Evolutionary conservation across 2,329 filamentous ascomycete species (phyloP).

Genomic region (Pyrenophora teres): DNA sequence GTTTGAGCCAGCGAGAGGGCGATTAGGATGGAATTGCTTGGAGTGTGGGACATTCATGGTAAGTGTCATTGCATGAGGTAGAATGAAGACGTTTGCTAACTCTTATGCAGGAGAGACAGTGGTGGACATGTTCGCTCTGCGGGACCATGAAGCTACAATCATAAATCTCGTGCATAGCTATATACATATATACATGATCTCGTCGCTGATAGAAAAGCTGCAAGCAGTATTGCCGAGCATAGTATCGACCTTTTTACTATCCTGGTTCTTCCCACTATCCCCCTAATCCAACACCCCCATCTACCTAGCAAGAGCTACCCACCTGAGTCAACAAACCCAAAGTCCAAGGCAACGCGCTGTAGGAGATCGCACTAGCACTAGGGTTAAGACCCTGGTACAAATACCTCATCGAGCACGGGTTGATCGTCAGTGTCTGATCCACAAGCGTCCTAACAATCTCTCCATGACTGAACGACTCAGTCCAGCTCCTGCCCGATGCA

Average conservation of each 20-base stretch:
- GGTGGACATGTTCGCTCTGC: slow-evolving; percentile 67
- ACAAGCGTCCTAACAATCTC: slow-evolving; percentile 41
- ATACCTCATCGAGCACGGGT: slow-evolving; percentile 41
- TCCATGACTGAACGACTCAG: slow-evolving; percentile 46
- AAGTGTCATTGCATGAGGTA: not conserved
- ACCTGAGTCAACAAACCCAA: slow-evolving; percentile 42
- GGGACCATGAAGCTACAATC: slow-evolving; percentile 60
- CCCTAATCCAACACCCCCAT: no score
- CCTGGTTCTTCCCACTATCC: no score
- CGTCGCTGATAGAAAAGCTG: no score
- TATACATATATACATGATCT: no score
- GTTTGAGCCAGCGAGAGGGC: slow-evolving; percentile 52
- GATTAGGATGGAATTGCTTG: slow-evolving; percentile 64
- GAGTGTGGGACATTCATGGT: slow-evolving; percentile 65
- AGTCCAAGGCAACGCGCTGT: slow-evolving; percentile 48
- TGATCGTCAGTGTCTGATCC: slow-evolving; percentile 48
- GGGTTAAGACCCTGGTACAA: slow-evolving; percentile 50
- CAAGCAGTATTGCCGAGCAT: no score
- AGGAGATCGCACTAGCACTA: slow-evolving; percentile 31
- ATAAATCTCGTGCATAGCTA: slow-evolving; percentile 4
- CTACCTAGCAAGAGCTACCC: not conserved
- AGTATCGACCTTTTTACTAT: no score
- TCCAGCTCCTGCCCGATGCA: slow-evolving; percentile 40
- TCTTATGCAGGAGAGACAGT: slow-evolving; percentile 52
- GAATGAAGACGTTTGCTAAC: not conserved